Evolutionary conservation across 306 rosid species (phyloP).

Genomic region (Malus sylvestris): DNA sequence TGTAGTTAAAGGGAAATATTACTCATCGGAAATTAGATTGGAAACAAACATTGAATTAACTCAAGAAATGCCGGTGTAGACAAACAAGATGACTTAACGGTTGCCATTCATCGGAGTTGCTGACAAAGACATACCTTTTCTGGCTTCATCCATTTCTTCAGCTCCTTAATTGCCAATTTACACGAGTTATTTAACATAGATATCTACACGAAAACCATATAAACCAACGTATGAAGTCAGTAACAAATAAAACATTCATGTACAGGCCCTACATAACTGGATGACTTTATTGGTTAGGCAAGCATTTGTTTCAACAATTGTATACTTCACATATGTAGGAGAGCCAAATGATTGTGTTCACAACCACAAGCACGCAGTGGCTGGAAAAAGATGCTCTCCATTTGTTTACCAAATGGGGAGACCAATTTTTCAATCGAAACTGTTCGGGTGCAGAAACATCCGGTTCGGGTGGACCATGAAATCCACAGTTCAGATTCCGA

Average conservation of each 20-base stretch:
- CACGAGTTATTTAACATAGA: slow-evolving; percentile 61
- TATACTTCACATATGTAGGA: not conserved
- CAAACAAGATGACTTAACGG: not conserved
- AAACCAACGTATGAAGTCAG: not conserved
- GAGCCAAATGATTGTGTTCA: not conserved
- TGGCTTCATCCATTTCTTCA: slow-evolving; percentile 69
- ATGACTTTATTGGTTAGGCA: not conserved
- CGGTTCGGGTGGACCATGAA: not conserved
- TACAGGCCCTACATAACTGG: not conserved
- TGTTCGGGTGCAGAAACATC: not conserved
- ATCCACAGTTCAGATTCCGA: not conserved
- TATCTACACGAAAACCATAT: slow-evolving; percentile 45
- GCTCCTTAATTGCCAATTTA: slow-evolving; percentile 42
- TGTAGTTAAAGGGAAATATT: slow-evolving; percentile 25
- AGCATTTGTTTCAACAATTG: not conserved
- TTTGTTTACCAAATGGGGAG: not conserved
- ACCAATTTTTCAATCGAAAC: not conserved
- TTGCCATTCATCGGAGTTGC: not conserved
- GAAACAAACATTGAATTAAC: not conserved
- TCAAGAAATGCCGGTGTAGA: not conserved
- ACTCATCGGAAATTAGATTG: not conserved
- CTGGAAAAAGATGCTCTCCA: not conserved
- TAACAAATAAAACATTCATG: not conserved
- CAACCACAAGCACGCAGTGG: not conserved
- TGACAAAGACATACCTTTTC: slow-evolving; percentile 55